Evolutionary conservation across 1,284 basidiomycete species (phyloP), one percentile per base, ranked within the genome.

Genomic region (Spongispora temasekensis): DNA sequence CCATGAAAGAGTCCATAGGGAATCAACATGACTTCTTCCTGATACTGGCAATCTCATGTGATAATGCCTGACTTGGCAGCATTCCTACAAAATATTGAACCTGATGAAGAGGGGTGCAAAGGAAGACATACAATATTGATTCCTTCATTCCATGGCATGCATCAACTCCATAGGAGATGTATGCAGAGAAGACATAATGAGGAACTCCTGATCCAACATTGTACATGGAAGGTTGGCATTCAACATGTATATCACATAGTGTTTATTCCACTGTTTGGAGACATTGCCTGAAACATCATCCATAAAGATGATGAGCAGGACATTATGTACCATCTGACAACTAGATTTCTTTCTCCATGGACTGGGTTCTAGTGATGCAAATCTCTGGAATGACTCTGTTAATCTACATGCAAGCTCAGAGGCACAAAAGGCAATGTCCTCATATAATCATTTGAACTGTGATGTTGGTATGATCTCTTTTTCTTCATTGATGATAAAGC

Each of bases 181-280:
- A 62, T 76, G 66, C 3, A 69, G 75, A 4, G 74, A 76, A 5
- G 66, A 64, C 1, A 64, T 56, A 1, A 74, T 68, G 61, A 77
- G 60, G 31, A 69, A 72, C 51, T 76, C 72, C 15, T 70, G 61
- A 64, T 76, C 19, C 64, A 62, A 21, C 60, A 64, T 23, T 21
- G 63, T 48, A 5, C 50, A 5, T 15, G 31, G 55, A 4, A 65
- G 25, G 1, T 13, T 23, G 3, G 61, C 68, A 57, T 75, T 68
- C 0, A 65, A 72, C 60, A 73, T 66, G 34, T 75, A 75, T 0
- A 70, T 55, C 0, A 63, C 59, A 42, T 66, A 58, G 31, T 77
- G 73, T 31, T 73, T 72, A 46, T 77, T 76, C 73, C 74, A 76
- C 50, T 75, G 71, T 52, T 76, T 77, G 7, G 66, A 71, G 2